Percentiles rank a stretch among this genome's conserved stretches.
Evolutionary conservation across 768 basidiomycete species (phyloP).

Genomic region (Pisolithus microcarpus): DNA sequence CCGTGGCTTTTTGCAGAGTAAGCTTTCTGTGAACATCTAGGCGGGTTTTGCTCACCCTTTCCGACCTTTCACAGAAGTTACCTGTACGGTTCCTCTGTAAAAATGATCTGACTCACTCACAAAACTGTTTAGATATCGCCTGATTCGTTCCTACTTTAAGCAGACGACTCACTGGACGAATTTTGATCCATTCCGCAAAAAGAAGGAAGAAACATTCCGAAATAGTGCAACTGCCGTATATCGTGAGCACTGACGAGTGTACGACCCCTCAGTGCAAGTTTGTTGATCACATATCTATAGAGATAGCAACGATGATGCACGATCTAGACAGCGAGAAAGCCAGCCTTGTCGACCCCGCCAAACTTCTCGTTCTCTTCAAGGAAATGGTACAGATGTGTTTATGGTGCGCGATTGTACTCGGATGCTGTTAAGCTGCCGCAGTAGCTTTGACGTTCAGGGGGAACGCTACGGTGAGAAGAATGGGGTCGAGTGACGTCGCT

Average conservation of each 20-base stretch:
- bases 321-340: constrained; percentile 50
- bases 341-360: constrained; percentile 40
- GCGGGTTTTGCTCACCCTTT: neutral
- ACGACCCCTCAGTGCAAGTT: neutral
- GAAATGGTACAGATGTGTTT: constrained; percentile 90
- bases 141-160: constrained; percentile 67
- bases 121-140: constrained; percentile 58
- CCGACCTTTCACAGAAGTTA: constrained; percentile 48
- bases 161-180: constrained; percentile 60
- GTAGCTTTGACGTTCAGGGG: constrained; percentile 50
- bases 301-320: constrained; percentile 66
- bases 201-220: constrained; percentile 78
- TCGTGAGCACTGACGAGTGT: constrained; percentile 40
- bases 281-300: constrained; percentile 29
- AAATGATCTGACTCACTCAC: constrained; percentile 1
- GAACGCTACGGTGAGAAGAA: constrained; percentile 71
- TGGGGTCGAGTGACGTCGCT: neutral
- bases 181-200: constrained; percentile 77
- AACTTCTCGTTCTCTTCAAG: constrained; percentile 59
- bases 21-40: constrained; percentile 18
- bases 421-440: neutral
- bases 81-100: constrained; percentile 39
- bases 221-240: constrained; percentile 72
- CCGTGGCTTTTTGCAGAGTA: constrained; percentile 98
- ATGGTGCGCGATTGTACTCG: constrained; percentile 35